These are phyloP conservation scores for Excoecaria agallocha DNA, from an alignment of 345 rosid genomes.

Conservation along the genomic window DNA sequence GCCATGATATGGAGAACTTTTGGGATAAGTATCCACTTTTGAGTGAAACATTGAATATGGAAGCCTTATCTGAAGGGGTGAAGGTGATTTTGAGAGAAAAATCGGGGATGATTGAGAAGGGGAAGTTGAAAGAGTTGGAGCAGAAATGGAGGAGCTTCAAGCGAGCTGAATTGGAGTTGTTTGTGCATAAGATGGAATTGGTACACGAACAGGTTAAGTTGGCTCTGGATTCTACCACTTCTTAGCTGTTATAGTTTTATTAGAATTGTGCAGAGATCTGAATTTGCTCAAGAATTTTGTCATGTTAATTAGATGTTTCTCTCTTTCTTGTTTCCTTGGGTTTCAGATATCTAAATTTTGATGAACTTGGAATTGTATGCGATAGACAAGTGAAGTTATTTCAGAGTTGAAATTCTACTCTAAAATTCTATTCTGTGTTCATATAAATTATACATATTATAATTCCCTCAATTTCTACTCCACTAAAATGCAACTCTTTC, in stretches of 20 bases:
- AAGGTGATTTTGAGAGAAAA: background rate
- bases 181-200: slow-evolving; percentile 25
- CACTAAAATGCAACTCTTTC: background rate
- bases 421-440: background rate
- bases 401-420: no score
- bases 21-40: slow-evolving; percentile 20
- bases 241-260: background rate
- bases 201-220: slow-evolving; percentile 18
- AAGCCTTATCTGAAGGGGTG: background rate
- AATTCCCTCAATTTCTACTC: background rate
- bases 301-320: background rate
- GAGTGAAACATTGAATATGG: slow-evolving; percentile 17
- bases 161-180: slow-evolving; percentile 22
- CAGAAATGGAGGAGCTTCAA: slow-evolving; percentile 18
- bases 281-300: background rate
- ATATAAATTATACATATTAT: background rate
- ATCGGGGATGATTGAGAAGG: slow-evolving; percentile 6
- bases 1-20: background rate
- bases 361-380: background rate
- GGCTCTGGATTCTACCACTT: slow-evolving; percentile 6
- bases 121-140: slow-evolving; percentile 25
- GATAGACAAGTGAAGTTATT: background rate
- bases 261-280: background rate
- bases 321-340: background rate
- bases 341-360: background rate